Base-by-base conservation (phyloP, 331 rosid genomes). In the Acacia concinna region DNA sequence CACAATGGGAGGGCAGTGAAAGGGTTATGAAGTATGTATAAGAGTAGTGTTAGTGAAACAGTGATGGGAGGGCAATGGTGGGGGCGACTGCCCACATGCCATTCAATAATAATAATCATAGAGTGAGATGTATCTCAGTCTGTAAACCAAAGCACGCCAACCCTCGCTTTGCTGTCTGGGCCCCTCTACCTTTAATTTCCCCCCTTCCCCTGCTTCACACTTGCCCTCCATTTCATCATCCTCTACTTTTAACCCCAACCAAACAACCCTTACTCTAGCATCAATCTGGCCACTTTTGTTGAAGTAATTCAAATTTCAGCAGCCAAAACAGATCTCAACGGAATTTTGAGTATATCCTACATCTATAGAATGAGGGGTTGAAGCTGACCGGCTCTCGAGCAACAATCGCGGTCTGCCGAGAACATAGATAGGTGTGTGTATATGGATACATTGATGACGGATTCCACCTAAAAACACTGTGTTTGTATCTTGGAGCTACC, bases 81-180 rank as follows among this genome's bases (percentile, higher is more conserved):
- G 71, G 88, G 85, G 62, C 86, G 37, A 28, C 23, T 49, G 28
- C 51, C 23, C 84, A 83, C 86, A 71, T 78, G 80, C 34, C 62
- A 78, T 71, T 78, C 30, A 49, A 18, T 17, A 52, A 20, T 6
- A 59, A 27, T 27, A 59, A 54, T 54, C 13, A 14, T 0, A 1
- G 17, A 46, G 52, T 5, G 44, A 40, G 6, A 40, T 4, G 8
- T 4, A 15, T 46, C 52, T 46, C 52, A 31, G 23, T 74, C 60
- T 49, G 68, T n/a, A 51, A 21, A 51, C 73, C 56, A 81, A 81
- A 77, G 77, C 68, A 54, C 27, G 85, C 83, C 81, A 72, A 75
- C 3, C 6, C 81, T 75, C 18, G 69, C 81, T 78, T 40, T 80
- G 82, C 81, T 80, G 83, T 77, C 77, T 51, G 84, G 86, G 83